Percentiles rank a stretch among this genome's conserved stretches.
phyloP scores from a whole-genome alignment of 164 flowering plant species.

The Hamamelis virginiana region DNA sequence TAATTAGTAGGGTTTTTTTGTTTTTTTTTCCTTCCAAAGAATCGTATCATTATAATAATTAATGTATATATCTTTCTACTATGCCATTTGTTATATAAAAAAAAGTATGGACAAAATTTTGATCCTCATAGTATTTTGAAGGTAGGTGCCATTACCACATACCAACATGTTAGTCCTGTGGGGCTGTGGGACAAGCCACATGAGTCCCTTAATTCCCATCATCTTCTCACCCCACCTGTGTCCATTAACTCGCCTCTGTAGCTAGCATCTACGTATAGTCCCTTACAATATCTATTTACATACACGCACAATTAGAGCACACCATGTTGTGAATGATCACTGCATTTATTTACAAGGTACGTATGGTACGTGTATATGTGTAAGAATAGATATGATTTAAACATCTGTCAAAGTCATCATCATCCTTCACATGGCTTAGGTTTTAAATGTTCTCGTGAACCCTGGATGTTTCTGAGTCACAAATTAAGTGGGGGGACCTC shows the following conservation, averaged over 20 bases:
- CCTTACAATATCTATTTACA: background rate
- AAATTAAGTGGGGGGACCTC: constrained; percentile 4
- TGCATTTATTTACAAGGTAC: too few relatives aligned
- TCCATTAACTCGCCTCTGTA: background rate
- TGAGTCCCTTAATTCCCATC: constrained; percentile 3
- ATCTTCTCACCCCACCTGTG: constrained; percentile 4
- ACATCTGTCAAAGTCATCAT: background rate
- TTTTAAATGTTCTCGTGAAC: constrained; percentile 1
- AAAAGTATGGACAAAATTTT: too few relatives aligned
- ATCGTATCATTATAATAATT: too few relatives aligned
- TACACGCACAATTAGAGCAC: too few relatives aligned
- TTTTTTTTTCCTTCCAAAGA: too few relatives aligned
- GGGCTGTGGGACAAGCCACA: constrained; percentile 19
- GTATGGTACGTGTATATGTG: background rate
- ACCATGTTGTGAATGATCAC: too few relatives aligned
- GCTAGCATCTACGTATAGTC: too few relatives aligned
- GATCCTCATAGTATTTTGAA: too few relatives aligned
- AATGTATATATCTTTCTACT: too few relatives aligned
- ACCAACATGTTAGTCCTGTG: background rate
- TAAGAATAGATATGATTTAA: background rate
- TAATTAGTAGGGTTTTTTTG: too few relatives aligned
- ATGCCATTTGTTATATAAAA: too few relatives aligned
- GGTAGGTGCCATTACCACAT: too few relatives aligned
- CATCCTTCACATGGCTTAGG: constrained; percentile 2
- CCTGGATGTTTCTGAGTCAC: constrained; percentile 1